These are phyloP conservation scores for Phytopythium helicoides DNA, from an alignment of 352 stramenopile species.

Conservation along the genomic window DNA sequence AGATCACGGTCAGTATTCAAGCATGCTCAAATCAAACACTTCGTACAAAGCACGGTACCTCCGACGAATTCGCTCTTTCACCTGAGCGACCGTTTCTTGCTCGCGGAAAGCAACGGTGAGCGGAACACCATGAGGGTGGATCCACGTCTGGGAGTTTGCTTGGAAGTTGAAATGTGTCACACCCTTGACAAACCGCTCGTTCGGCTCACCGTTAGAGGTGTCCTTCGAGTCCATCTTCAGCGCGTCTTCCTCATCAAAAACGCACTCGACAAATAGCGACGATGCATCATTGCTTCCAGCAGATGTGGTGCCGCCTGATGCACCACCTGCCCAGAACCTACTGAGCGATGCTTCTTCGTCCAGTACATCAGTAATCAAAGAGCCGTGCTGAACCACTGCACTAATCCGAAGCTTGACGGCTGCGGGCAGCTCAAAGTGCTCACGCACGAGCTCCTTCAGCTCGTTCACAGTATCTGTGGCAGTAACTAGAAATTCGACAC, in stretches of 20 bases:
- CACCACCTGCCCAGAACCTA: conserved; percentile 50
- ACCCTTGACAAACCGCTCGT: conserved; percentile 48
- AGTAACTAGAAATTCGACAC: conserved; percentile 65
- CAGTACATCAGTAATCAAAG: conserved; percentile 51
- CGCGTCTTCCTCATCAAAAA: conserved; percentile 28
- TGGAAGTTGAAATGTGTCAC: conserved; percentile 81
- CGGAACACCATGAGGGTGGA: conserved; percentile 70
- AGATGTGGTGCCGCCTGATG: neutral
- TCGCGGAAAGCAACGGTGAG: conserved; percentile 64
- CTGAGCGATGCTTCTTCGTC: conserved; percentile 34
- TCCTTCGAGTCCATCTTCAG: neutral
- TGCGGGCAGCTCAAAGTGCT: conserved; percentile 37
- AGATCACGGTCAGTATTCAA: conserved; percentile 16
- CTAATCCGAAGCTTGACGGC: conserved; percentile 49
- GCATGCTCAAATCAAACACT: neutral
- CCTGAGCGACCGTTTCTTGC: conserved; percentile 54
- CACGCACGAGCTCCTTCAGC: conserved; percentile 45
- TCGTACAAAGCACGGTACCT: conserved; percentile 43
- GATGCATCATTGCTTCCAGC: conserved; percentile 27
- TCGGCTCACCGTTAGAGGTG: conserved; percentile 1
- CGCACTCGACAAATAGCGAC: conserved; percentile 60
- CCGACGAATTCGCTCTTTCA: conserved; percentile 71
- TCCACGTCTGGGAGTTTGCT: conserved; percentile 51
- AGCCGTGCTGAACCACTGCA: conserved; percentile 58
- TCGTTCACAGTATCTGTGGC: conserved; percentile 46